Base-by-base conservation (phyloP, 768 basidiomycete species). In the Boletus eberwhitei region DNA sequence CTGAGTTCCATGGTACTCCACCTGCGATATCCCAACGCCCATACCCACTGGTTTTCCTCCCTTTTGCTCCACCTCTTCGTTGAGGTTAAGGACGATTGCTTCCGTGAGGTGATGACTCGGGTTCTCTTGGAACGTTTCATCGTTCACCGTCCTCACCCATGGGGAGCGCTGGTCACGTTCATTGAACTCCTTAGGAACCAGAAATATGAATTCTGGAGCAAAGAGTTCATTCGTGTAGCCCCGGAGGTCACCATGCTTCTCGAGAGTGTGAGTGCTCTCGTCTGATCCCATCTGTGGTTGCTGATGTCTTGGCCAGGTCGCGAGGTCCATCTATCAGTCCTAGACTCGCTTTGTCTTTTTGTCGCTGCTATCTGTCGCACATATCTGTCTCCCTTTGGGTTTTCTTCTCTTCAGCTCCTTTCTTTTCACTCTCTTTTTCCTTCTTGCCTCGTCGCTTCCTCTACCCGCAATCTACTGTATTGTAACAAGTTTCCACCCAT, bases 31-130 rank as follows among this genome's bases (percentile, higher is more conserved):
- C 96, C 97, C 32, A 97, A 95, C 65, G 91, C 95, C 11, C 97
- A 99, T 78, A 99, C 96, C 47, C 89, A 93, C 71, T 99, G 95
- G 93, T 98, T 96, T 80, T 91, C 88, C 69, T 89, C 87, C 42
- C 80, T 98, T 59, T 76, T 98, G 50, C 82, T 98, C 49, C 84
- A 93, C 69, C 82, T 96, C 41, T 98, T 98, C 76, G 65, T 77
- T 47, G 89, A 93, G 66, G 80, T 89, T 57, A 83, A 85, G 64
- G 83, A 84, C 56, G 88, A 89, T 53, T 81, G 80, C 41, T 87
- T 90, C 77, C 79, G 83, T 63, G 90, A 94, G 68, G 82, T 92
- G 59, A 80, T 89, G 75, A 89, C 93, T 49, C 89, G 88, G 58
- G 91, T 97, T 36, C 81, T 99, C 35, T 77, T 98, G 62, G 96